Base-by-base conservation (phyloP, 176 grass and related monocot species). In the Zoysia pacifica region DNA sequence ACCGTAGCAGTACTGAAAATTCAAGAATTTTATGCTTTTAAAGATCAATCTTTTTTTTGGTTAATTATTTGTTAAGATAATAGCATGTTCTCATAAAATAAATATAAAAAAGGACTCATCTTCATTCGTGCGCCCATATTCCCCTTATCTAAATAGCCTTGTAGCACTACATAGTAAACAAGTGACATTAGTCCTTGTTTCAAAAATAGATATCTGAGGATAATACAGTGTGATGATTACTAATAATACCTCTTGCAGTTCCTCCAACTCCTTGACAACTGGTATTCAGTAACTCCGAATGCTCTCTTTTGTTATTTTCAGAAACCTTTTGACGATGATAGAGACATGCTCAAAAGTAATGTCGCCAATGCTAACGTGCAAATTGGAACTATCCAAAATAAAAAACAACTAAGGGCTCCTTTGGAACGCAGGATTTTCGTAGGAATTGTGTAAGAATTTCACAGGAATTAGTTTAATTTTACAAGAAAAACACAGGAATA, bases 71-170 rank as follows among this genome's bases (percentile, higher is more conserved):
- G 9, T 45, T 67, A 51, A 8, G 73, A 77, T 45, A 59, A 65
- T 37, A 76, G 12, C 16, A 70, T 56, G 70, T 41, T 75, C 63
- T 71, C 16, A 66, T 15, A 56, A 43, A 68, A 76, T 47, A 78
- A 59, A 70, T 59, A 65, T n/a, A 67, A 14, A 72, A 70, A 66
- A 79, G 68, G 53, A 85, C 91, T 69, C 91, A 93, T 88, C 91
- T 93, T 91, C 78, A 18, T 82, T 63, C 39, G 44, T 13, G 62
- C 14, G 66, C 76, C 80, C 64, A 82, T 67, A 67, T 81, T 86
- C 65, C 67, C 86, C 76, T 82, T 86, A 65, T 62, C 35, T 28
- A 44, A 80, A 78, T 60, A 70, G 66, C 68, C 75, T 42, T 45
- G 55, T 77, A 72, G 75, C 47, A 70, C 85, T 83, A 81, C 61